Evolutionary conservation across 2,329 filamentous ascomycete genomes (phyloP).

Genomic region (Penicillium sp.): DNA sequence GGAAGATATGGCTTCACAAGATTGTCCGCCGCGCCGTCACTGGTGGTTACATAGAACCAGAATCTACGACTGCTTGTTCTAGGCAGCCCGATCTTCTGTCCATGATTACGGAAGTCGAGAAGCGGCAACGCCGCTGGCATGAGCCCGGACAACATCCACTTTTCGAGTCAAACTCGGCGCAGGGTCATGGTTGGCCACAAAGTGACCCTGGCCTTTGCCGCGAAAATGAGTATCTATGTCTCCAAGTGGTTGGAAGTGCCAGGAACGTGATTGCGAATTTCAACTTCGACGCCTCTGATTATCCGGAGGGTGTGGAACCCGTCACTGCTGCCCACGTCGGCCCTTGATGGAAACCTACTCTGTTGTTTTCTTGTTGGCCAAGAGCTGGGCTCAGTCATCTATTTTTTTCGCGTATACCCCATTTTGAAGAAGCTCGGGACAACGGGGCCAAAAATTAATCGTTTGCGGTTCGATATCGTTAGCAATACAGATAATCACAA

Average conservation of each 20-base stretch:
- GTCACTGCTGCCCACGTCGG: background rate
- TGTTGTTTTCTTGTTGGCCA: background rate
- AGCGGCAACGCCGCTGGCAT: slow-evolving; percentile 45
- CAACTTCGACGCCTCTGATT: slow-evolving; percentile 35
- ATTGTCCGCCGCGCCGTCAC: slow-evolving; percentile 37
- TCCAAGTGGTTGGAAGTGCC: slow-evolving; percentile 36
- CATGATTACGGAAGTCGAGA: slow-evolving; percentile 41
- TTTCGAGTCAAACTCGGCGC: background rate
- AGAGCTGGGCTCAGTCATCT: slow-evolving; percentile 1
- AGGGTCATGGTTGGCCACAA: background rate
- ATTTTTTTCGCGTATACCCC: background rate
- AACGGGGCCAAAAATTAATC: background rate
- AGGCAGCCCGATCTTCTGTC: slow-evolving; percentile 36
- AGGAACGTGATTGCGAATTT: slow-evolving; percentile 35
- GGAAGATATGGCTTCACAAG: slow-evolving; percentile 40
- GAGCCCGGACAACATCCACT: slow-evolving; percentile 24
- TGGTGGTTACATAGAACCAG: slow-evolving; percentile 29
- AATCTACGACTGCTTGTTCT: slow-evolving; percentile 27
- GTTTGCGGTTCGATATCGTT: background rate
- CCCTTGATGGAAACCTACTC: background rate
- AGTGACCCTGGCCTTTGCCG: slow-evolving; percentile 9
- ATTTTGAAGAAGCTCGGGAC: background rate
- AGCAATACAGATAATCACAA: background rate
- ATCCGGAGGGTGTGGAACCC: slow-evolving; percentile 26
- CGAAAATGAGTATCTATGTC: slow-evolving; percentile 34